Evolutionary conservation across 139 green algal species (phyloP), one percentile per base, ranked within the genome.

Genomic region (Axilococcus clingmanii): DNA sequence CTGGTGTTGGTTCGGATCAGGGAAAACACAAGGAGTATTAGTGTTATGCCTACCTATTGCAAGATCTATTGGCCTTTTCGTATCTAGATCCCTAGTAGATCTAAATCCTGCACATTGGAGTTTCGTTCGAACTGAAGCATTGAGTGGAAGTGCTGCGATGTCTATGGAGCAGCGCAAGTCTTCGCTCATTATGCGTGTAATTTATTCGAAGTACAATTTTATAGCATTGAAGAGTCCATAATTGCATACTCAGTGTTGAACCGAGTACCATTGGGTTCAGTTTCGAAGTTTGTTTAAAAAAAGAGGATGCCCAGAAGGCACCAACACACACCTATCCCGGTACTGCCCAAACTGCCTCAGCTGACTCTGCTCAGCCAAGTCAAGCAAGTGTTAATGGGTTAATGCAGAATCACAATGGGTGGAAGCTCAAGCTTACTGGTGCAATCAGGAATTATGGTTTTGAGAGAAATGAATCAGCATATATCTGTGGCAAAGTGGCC

Each of bases 81-180:
- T 56, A 1, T 58, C 40, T 14, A 78, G 27, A 14, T 78, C 70
- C 0, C 30, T 64, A n/a, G 30, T 52, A 17, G 51, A 71, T 12
- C 61, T 33, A 34, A 67, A 76, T 14, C 70, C 70, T 14, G 55
- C 43, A 40, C 24, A 24, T 8, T 57, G 40, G 33, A 78, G 56
- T 38, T 64, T 62, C 27, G 69, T 29, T 8, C 70, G 55, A 30
- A 76, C 8, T 7, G 32, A 49, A 4, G 70, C 66, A 22, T 45
- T 33, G 1, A 78, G 33, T 11, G 46, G 54, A 30, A 77, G 52
- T 1, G 24, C 11, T 22, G 30, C 34, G 11, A 74, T 34, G 33
- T 68, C 57, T 7, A 51, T n/a, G n/a, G n/a, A n/a, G n/a, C n/a
- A n/a, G n/a, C n/a, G n/a, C n/a, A n/a, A n/a, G n/a, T n/a, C n/a